A percentile compares a stretch with the other conserved stretches of the same genome.
Evolutionary conservation across 2,329 filamentous ascomycete genomes (phyloP).

Genomic region (Colletotrichum abscissum): DNA sequence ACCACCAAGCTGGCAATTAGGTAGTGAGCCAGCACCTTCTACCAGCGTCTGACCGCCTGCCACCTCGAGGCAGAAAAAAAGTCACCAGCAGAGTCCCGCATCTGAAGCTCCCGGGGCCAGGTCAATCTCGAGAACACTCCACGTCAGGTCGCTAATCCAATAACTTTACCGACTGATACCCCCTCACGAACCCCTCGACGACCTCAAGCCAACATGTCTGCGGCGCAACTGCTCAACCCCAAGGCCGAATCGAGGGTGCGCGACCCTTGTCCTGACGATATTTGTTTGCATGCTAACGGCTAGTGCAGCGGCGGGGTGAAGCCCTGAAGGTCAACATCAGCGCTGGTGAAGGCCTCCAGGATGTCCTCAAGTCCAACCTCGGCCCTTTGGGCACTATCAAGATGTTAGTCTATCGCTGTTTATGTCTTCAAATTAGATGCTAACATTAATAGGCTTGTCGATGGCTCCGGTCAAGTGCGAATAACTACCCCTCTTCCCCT

Average conservation of each 20-base stretch:
- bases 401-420: constrained; percentile 70
- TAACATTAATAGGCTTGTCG: constrained; percentile 67
- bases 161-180: constrained; percentile 31
- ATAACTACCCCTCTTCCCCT: constrained; percentile 31
- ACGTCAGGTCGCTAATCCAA: constrained; percentile 34
- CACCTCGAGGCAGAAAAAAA: constrained; percentile 36
- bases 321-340: constrained; percentile 97
- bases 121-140: constrained; percentile 35
- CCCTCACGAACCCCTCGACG: constrained; percentile 31
- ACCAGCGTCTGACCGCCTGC: constrained; percentile 33
- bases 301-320: constrained; percentile 87
- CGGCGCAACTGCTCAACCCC: constrained; percentile 96
- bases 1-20: background rate
- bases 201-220: constrained; percentile 76
- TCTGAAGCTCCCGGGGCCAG: constrained; percentile 33
- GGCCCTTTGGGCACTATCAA: constrained; percentile 95
- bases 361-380: constrained; percentile 97
- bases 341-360: constrained; percentile 90
- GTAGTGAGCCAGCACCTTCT: constrained; percentile 31
- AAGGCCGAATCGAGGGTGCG: constrained; percentile 97
- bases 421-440: constrained; percentile 31
- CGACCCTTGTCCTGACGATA: constrained; percentile 40
- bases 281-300: constrained; percentile 54
- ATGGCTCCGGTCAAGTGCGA: constrained; percentile 75
- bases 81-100: constrained; percentile 35